Base-by-base conservation (phyloP, 805 yeast genomes). In the Ogataea nakhonphanomensis region DNA sequence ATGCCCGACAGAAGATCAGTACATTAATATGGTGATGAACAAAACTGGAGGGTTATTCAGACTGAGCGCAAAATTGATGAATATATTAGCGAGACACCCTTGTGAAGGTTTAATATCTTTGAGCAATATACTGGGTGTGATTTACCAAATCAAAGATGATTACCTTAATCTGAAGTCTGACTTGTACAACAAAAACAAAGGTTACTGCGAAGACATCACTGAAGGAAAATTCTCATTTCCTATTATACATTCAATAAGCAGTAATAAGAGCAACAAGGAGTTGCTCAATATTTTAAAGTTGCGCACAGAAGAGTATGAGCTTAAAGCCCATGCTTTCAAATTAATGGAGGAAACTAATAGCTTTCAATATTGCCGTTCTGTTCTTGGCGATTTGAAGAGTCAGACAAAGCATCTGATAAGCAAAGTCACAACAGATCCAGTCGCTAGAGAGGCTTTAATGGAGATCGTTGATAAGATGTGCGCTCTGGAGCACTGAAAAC, bases 171-270 rank as follows among this genome's bases (percentile, higher is more conserved):
- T 90, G 38, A 70, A 71, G 20, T 73, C 78, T 37, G 69, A 66
- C 17, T 62, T 64, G 8, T 69, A 78, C 42, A 63, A 65, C n/a
- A 64, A 70, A 34, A 79, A 78, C 56, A 84, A 86, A 70, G 95
- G 95, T 2, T 74, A 74, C 47, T 78, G 87, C 38, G 96, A 90
- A 53, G 98, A 90, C 56, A 72, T 90, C 23, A 78, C 88, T 0
- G 96, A 90, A 58, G 96, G 96, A 0, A 90, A 89, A 61, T 76
- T 84, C 44, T 86, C 95, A 0, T 84, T 86, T 47, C 96, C 96
- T 0, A 78, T 90, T 2, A 73, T 90, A 12, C 93, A 87, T 59
- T 72, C 81, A 4, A 61, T 83, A 2, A 54, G 66, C 13, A 51
- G 56, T 25, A 67, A 66, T 34, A 45, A 53, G 2, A 46, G 52